phyloP scores from a whole-genome alignment of 106 monocot genomes.

The Xerophyta viscosa region DNA sequence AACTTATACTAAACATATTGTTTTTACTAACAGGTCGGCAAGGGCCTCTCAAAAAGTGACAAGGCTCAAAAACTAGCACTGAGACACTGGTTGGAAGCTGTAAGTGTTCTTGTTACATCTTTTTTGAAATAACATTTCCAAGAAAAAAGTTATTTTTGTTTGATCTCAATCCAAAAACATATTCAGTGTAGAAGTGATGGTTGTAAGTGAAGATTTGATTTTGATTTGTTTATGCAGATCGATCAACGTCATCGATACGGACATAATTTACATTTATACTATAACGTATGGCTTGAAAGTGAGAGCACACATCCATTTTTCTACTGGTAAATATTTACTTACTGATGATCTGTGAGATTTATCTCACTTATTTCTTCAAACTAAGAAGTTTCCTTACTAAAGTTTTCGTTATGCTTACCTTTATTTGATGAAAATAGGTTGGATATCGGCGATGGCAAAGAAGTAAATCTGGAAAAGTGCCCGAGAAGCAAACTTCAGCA shows the following conservation, averaged over 20 bases:
- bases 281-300: conserved; percentile 54
- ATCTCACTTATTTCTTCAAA: no score
- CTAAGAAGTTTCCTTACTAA: no score
- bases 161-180: no score
- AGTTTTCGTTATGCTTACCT: no score
- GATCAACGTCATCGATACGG: conserved; percentile 77
- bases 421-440: no score
- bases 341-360: no score
- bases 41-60: conserved; percentile 56
- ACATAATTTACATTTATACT: conserved; percentile 58
- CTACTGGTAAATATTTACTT: no score
- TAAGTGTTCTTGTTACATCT: conserved; percentile 21
- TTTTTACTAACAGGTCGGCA: conserved; percentile 34
- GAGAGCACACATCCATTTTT: conserved; percentile 58
- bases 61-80: conserved; percentile 74
- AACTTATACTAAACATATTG: not conserved
- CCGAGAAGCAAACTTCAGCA: conserved; percentile 50
- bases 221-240: no score
- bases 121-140: no score
- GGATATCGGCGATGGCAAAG: conserved; percentile 72
- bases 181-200: no score
- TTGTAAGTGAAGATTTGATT: no score
- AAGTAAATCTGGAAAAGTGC: conserved; percentile 53
- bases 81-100: conserved; percentile 82
- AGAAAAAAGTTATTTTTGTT: no score